Conservation (phyloP, 176 grass and related monocot genomes). For the Hordeum marinum region DNA sequence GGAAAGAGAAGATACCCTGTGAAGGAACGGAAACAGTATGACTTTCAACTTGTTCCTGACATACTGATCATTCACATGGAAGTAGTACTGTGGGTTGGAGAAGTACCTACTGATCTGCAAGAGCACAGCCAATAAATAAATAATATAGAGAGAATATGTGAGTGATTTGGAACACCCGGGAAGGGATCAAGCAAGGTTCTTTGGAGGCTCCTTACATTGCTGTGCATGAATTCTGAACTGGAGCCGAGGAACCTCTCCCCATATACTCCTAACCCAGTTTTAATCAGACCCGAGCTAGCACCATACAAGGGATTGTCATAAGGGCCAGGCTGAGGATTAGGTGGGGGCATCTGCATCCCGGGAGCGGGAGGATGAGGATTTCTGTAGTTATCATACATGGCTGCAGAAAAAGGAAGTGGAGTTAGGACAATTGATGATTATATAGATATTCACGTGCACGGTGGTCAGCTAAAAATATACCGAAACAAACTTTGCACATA, state of each 20-base stretch:
- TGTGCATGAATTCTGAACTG: constrained; percentile 96
- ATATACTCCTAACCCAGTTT: constrained; percentile 61
- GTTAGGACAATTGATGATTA: not conserved
- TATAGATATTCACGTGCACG: not conserved
- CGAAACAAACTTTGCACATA: not conserved
- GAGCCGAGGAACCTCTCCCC: constrained; percentile 71
- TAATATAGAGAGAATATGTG: not conserved
- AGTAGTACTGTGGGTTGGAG: constrained; percentile 92
- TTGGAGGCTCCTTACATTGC: constrained; percentile 47
- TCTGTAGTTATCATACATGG: constrained; percentile 62
- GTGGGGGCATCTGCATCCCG: constrained; percentile 43
- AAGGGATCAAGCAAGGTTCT: not conserved
- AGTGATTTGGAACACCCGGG: not conserved
- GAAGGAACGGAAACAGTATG: constrained; percentile 83
- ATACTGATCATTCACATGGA: constrained; percentile 96
- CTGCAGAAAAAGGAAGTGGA: constrained; percentile 35
- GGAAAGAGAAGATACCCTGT: constrained; percentile 48
- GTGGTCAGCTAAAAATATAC: not conserved
- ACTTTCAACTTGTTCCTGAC: constrained; percentile 91
- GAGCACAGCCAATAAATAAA: not conserved
- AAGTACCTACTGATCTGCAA: constrained; percentile 72
- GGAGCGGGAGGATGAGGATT: constrained; percentile 37
- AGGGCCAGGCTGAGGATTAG: constrained; percentile 53
- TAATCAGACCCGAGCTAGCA: constrained; percentile 62
- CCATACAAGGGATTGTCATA: constrained; percentile 71